Conservation (phyloP, 2,329 filamentous ascomycete species). For the Beauveria bassiana region DNA sequence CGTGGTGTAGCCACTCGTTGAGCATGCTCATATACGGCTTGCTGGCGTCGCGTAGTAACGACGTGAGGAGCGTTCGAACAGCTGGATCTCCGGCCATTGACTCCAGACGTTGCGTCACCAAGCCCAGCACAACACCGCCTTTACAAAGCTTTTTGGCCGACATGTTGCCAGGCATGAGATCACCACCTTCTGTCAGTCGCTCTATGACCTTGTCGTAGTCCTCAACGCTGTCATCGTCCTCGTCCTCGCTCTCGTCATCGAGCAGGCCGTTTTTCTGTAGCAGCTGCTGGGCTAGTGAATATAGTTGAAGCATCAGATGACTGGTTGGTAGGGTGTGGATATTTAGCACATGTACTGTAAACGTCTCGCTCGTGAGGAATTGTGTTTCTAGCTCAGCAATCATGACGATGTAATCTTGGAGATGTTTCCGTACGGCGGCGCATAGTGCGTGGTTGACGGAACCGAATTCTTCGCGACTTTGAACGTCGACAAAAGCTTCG, state of each 20-base stretch:
- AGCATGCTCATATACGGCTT: constrained; percentile 96
- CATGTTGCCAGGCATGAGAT: constrained; percentile 69
- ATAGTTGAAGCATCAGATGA: constrained; percentile 86
- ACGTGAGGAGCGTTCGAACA: constrained; percentile 72
- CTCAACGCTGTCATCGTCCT: constrained; percentile 65
- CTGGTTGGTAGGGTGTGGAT: constrained; percentile 84
- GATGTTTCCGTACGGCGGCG: constrained; percentile 81
- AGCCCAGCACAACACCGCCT: constrained; percentile 85
- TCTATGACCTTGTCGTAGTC: constrained; percentile 92
- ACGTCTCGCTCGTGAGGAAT: constrained; percentile 77
- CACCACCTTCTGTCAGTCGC: constrained; percentile 77
- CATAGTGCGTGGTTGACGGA: constrained; percentile 93
- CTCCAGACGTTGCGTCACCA: constrained; percentile 77
- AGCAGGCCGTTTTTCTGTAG: constrained; percentile 81
- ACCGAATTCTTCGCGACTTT: constrained; percentile 87
- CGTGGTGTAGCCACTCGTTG: constrained; percentile 97
- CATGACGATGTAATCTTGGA: constrained; percentile 91
- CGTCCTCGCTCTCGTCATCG: constrained; percentile 68
- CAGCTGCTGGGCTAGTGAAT: constrained; percentile 79
- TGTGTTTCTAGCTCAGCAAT: constrained; percentile 92
- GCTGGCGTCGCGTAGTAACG: constrained; percentile 77
- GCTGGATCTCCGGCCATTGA: constrained; percentile 91
- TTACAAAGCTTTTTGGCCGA: constrained; percentile 89
- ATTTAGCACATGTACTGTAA: constrained; percentile 89
- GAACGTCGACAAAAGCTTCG: constrained; percentile 88